These are phyloP conservation scores for Lepidium africanum DNA, from an alignment of 345 rosid species.

Conservation along the genomic window DNA sequence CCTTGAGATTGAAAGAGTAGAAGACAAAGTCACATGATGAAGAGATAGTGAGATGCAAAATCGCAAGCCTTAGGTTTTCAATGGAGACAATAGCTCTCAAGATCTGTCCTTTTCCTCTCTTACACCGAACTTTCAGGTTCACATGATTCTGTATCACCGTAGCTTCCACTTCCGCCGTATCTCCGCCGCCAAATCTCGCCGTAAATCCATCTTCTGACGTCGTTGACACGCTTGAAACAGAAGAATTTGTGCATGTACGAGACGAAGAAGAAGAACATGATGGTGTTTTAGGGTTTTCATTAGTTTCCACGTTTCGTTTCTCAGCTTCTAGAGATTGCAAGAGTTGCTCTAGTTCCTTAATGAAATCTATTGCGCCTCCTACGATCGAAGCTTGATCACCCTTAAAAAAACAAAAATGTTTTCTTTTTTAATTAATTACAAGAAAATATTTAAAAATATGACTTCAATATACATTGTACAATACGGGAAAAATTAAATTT, in stretches of 20 bases:
- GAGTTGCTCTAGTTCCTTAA: conserved; percentile 69
- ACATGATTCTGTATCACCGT: conserved; percentile 51
- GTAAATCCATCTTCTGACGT: conserved; percentile 43
- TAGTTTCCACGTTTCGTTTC: conserved; percentile 24
- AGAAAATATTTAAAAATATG: not conserved
- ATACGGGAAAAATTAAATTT: too few relatives aligned
- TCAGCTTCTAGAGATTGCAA: conserved; percentile 48
- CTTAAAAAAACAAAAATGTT: conserved; percentile 19
- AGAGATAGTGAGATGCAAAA: conserved; percentile 59
- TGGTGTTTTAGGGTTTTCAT: conserved; percentile 19
- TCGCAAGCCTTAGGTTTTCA: conserved; percentile 48
- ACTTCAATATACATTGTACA: too few relatives aligned
- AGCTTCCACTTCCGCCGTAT: conserved; percentile 50
- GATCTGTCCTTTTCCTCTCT: conserved; percentile 46
- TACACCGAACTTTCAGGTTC: conserved; percentile 54
- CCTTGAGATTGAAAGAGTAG: conserved; percentile 85
- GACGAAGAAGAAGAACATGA: conserved; percentile 24
- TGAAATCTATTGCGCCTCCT: conserved; percentile 82
- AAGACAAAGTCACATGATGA: conserved; percentile 38
- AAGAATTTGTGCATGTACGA: conserved; percentile 21
- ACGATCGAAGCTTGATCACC: conserved; percentile 79
- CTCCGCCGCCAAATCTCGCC: conserved; percentile 34
- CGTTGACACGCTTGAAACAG: conserved; percentile 13
- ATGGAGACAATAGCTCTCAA: conserved; percentile 52
- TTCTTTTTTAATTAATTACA: not conserved